These are phyloP conservation scores for Cladosporium sphaerospermum DNA, from an alignment of 2,329 filamentous ascomycete genomes.

Conservation along the genomic window DNA sequence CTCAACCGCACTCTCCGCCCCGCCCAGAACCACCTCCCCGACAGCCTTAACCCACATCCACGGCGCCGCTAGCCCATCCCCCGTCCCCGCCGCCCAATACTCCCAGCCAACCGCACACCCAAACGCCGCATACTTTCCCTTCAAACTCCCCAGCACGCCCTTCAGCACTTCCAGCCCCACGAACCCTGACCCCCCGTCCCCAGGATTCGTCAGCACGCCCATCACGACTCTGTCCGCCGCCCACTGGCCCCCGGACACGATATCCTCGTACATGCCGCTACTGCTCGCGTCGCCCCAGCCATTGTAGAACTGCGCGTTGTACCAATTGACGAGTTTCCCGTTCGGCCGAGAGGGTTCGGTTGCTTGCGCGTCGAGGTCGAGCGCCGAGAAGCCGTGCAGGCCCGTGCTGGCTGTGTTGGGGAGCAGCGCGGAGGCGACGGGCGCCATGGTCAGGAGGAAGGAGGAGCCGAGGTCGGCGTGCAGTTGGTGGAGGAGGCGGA, in stretches of 20 bases:
- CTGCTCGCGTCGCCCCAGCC: slow-evolving; percentile 25
- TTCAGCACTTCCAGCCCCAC: slow-evolving; percentile 17
- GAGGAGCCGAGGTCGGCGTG: slow-evolving; percentile 23
- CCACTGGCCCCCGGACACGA: slow-evolving; percentile 20
- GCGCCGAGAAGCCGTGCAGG: slow-evolving; percentile 23
- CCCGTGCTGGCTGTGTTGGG: slow-evolving; percentile 12
- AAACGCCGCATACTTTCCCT: slow-evolving; percentile 20
- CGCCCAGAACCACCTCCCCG: slow-evolving; percentile 3
- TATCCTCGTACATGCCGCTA: slow-evolving; percentile 21
- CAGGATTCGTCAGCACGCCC: slow-evolving; percentile 21
- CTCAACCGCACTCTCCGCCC: not conserved
- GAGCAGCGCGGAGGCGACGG: slow-evolving; percentile 24
- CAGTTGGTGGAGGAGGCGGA: slow-evolving; percentile 22
- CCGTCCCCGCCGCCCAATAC: slow-evolving; percentile 23
- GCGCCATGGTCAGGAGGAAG: slow-evolving; percentile 30
- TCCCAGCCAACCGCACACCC: slow-evolving; percentile 26
- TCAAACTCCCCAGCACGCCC: slow-evolving; percentile 18
- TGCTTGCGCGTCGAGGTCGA: slow-evolving; percentile 19
- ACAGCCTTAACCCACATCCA: slow-evolving; percentile 6
- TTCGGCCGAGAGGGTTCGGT: slow-evolving; percentile 18
- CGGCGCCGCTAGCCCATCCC: slow-evolving; percentile 3
- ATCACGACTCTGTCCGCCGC: slow-evolving; percentile 20
- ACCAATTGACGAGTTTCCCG: slow-evolving; percentile 26
- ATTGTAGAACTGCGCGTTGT: slow-evolving; percentile 27
- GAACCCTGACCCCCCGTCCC: slow-evolving; percentile 25